Evolutionary conservation across 306 rosid species (phyloP).

Genomic region (Castanea sativa): DNA sequence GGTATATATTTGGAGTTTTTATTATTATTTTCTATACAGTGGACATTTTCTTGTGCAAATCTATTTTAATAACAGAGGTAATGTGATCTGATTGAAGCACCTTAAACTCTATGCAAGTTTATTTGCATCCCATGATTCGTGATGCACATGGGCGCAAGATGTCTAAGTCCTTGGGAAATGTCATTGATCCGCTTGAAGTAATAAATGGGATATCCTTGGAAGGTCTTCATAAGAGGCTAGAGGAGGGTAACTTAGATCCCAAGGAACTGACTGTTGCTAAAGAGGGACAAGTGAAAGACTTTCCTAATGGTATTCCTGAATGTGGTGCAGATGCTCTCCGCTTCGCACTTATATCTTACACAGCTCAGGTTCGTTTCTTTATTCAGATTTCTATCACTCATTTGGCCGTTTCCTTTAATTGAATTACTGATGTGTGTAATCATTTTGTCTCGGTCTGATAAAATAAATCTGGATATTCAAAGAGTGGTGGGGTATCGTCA

Average conservation of each 20-base stretch:
- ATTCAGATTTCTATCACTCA: neutral
- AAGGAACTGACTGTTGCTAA: slow-evolving; percentile 68
- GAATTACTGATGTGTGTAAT: neutral
- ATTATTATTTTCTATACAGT: neutral
- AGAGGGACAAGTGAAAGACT: slow-evolving; percentile 89
- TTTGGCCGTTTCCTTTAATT: neutral
- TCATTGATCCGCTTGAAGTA: slow-evolving; percentile 92
- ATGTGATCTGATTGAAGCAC: neutral
- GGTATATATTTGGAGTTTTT: neutral
- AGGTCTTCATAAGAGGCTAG: slow-evolving; percentile 81
- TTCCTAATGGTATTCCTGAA: slow-evolving; percentile 86
- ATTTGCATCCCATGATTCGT: slow-evolving; percentile 97
- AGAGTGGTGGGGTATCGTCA: slow-evolving; percentile 95
- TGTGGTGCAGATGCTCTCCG: slow-evolving; percentile 98
- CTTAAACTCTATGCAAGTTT: slow-evolving; percentile 52
- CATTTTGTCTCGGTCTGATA: slow-evolving; percentile 72
- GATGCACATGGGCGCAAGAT: slow-evolving; percentile 99
- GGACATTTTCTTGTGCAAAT: neutral
- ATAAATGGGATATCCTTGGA: slow-evolving; percentile 77
- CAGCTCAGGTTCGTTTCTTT: slow-evolving; percentile 73
- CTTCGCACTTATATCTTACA: slow-evolving; percentile 84
- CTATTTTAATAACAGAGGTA: neutral
- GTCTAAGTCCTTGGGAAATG: slow-evolving; percentile 98
- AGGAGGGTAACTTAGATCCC: slow-evolving; percentile 85
- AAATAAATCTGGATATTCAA: slow-evolving; percentile 89